phyloP scores from a whole-genome alignment of 2,329 filamentous ascomycete genomes.

The Epichloe sp. region DNA sequence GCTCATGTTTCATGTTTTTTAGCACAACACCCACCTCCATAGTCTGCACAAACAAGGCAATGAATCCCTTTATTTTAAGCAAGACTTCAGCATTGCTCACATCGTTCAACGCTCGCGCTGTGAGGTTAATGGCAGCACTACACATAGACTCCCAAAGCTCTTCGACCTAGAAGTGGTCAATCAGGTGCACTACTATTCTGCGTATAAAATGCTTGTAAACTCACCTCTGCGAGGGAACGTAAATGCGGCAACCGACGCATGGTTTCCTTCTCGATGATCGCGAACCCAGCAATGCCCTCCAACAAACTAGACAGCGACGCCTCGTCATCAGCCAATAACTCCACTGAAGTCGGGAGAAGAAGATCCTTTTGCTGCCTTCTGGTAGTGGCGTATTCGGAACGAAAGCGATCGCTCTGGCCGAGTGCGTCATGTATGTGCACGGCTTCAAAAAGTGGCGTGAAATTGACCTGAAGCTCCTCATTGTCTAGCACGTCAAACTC shows the following conservation, averaged over 20 bases:
- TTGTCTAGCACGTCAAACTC: constrained; percentile 95
- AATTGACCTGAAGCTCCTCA: constrained; percentile 88
- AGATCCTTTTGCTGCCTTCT: constrained; percentile 85
- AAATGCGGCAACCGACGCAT: constrained; percentile 78
- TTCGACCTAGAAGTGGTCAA: constrained; percentile 52
- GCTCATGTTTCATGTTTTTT: constrained; percentile 48
- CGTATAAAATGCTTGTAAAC: constrained; percentile 13
- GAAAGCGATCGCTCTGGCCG: constrained; percentile 83
- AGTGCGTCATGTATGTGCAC: constrained; percentile 93
- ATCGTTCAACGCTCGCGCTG: constrained; percentile 62
- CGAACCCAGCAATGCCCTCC: constrained; percentile 90
- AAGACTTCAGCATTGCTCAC: constrained; percentile 83
- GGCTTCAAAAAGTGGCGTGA: constrained; percentile 86
- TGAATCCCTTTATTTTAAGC: constrained; percentile 86
- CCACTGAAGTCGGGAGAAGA: constrained; percentile 63
- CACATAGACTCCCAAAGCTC: constrained; percentile 99
- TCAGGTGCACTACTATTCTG: neutral
- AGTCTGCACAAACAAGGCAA: constrained; percentile 91
- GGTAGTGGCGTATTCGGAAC: constrained; percentile 82
- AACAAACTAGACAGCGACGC: constrained; percentile 77
- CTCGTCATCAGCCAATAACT: constrained; percentile 70
- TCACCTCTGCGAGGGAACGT: constrained; percentile 70
- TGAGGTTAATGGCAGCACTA: constrained; percentile 69
- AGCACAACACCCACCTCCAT: constrained; percentile 59
- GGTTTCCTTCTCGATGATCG: constrained; percentile 89